These are phyloP conservation scores for Triticum urartu DNA, from an alignment of 176 grass and related monocot genomes.

Conservation along the genomic window DNA sequence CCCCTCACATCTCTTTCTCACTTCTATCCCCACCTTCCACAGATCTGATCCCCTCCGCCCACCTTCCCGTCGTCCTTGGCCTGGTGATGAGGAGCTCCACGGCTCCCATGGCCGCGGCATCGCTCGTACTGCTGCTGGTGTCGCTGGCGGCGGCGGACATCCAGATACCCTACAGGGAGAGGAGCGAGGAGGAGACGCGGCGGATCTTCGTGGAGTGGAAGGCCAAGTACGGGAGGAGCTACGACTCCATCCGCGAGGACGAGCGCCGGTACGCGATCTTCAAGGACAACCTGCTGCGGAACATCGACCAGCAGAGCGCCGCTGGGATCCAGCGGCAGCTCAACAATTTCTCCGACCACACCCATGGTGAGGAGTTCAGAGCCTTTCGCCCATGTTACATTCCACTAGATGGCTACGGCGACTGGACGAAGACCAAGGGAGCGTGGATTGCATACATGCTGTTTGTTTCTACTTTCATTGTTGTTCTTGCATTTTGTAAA, in stretches of 20 bases:
- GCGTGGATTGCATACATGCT: neutral
- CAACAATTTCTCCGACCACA: no score
- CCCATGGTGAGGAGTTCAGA: no score
- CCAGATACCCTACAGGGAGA: constrained; percentile 16
- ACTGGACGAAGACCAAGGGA: neutral
- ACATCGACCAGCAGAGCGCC: constrained; percentile 57
- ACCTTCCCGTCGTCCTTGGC: neutral
- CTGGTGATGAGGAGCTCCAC: constrained; percentile 24
- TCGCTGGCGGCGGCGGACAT: constrained; percentile 7
- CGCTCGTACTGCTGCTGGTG: constrained; percentile 2
- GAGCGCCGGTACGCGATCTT: constrained; percentile 55
- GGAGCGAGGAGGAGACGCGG: constrained; percentile 63
- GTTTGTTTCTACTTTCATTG: neutral
- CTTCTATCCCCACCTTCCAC: neutral
- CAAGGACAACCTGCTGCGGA: constrained; percentile 64
- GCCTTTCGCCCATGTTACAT: neutral
- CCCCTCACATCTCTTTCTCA: neutral
- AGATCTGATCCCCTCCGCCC: neutral
- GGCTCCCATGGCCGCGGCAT: neutral
- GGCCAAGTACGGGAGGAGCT: constrained; percentile 32
- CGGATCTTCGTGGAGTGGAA: neutral
- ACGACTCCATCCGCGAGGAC: constrained; percentile 16
- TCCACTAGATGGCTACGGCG: neutral
- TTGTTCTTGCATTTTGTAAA: neutral
- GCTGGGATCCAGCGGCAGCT: neutral